Evolutionary conservation across 352 stramenopile genomes (phyloP).

Genomic region (Phytophthora crassamura): DNA sequence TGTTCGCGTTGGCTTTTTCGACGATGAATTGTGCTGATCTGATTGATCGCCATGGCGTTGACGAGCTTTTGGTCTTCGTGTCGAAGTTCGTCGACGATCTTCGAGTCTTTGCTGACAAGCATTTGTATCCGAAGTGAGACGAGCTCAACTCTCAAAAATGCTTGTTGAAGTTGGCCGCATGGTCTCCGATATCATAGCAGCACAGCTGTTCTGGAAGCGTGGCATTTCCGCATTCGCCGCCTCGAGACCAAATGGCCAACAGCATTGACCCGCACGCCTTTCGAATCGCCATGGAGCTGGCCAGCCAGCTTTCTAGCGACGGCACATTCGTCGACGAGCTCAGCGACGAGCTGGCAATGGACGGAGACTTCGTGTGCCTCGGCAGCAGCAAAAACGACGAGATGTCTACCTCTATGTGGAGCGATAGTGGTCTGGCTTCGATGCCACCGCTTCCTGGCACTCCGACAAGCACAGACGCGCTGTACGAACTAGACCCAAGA

Average conservation of each 20-base stretch:
- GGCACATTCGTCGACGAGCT: constrained; percentile 25
- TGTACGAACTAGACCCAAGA: no score
- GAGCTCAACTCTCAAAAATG: no score
- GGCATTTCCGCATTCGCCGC: constrained; percentile 13
- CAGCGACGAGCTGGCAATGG: neutral
- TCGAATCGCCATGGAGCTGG: constrained; percentile 21
- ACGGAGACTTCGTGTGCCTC: neutral
- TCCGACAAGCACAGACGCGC: neutral
- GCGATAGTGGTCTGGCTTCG: no score
- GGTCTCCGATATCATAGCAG: neutral
- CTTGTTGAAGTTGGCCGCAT: no score
- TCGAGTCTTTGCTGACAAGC: no score
- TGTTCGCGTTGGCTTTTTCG: no score
- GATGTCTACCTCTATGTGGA: no score
- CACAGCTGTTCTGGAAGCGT: neutral
- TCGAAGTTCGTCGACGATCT: no score
- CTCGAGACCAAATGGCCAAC: constrained; percentile 13
- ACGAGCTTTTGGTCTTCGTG: no score
- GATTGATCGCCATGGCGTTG: no score
- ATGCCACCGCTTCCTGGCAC: neutral
- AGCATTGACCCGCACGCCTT: constrained; percentile 21
- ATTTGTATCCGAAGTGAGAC: no score
- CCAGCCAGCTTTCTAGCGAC: constrained; percentile 26
- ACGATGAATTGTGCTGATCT: no score
- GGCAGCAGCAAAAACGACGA: neutral